Evolutionary conservation across 2,329 filamentous ascomycete species (phyloP), one percentile per base, ranked within the genome.

Genomic region (Elsinoe arachidis): DNA sequence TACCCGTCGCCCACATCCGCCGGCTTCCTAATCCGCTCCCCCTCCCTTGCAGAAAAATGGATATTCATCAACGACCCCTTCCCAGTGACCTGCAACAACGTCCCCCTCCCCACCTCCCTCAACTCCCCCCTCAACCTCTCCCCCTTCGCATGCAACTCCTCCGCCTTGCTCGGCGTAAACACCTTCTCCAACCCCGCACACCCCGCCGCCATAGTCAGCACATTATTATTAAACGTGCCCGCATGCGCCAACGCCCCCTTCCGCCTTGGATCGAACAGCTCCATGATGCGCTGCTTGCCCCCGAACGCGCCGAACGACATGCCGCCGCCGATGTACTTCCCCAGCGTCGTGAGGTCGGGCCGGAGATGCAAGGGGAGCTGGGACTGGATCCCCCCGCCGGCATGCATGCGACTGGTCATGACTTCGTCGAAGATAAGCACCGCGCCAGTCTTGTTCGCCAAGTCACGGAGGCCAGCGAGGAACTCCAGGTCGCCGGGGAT

Each of bases 381-480:
- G 2, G 83, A 66, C 33, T 52, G 47, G 12, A 52, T 52, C 2
- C 47, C 47, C 0, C 85, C 83, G 5, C 74, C 70, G 1, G 72
- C 72, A 15, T 74, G 69, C 26, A 87, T 69, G 1, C 85, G 76
- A 2, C 80, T 84, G 0, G 84, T 87, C 78, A 87, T 85, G 5
- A 88, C 85, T 69, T 89, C 86, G 66, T 89, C 86, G 12, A 87
- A 72, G 35, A 89, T 82, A 61, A 89, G 77, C 0, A 88, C 58
- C 0, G 80, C 80, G 1, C 78, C 79, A 0, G 73, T 68, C 64
- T 76, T 69, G 30, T 68, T 71, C 1, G 81, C 77, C 5, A 74
- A 70, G 0, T 73, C 67, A 44, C 79, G 78, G 3, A 86, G 68
- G 1, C 73, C 73, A 9, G 67, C 59, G 23, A 86, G 67, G 61